Conservation (phyloP, 306 rosid genomes). For the Trifolium pratense region DNA sequence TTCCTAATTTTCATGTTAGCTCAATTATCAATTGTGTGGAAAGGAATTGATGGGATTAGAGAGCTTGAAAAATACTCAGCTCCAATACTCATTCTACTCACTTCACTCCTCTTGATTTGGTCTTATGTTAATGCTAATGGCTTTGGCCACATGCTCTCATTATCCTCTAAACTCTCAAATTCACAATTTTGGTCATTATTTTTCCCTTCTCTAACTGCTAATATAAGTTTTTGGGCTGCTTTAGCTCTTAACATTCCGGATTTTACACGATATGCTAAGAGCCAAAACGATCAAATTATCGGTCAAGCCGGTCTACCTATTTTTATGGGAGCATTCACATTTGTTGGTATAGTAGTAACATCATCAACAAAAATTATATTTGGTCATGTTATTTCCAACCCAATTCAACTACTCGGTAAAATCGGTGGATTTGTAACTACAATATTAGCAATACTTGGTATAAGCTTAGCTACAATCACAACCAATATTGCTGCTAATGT, state of each 20-base stretch:
- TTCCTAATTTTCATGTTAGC: conserved; percentile 68
- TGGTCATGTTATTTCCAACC: conserved; percentile 75
- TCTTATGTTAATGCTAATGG: conserved; percentile 77
- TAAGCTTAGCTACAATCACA: conserved; percentile 76
- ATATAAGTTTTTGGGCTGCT: conserved; percentile 89
- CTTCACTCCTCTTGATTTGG: conserved; percentile 68
- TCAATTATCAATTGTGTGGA: conserved; percentile 72
- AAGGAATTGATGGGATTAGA: conserved; percentile 84
- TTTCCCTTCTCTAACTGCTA: conserved; percentile 88
- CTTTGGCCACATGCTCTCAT: conserved; percentile 71
- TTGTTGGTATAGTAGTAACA: conserved; percentile 86
- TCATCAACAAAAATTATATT: conserved; percentile 80
- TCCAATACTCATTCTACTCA: conserved; percentile 71
- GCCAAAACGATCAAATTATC: conserved; percentile 72
- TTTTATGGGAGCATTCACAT: conserved; percentile 87
- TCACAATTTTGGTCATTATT: conserved; percentile 75
- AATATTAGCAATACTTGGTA: conserved; percentile 71
- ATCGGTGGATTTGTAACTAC: conserved; percentile 80
- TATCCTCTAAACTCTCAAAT: conserved; percentile 65
- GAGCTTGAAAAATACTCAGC: conserved; percentile 84
- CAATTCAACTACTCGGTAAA: conserved; percentile 71
- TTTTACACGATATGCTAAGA: conserved; percentile 78
- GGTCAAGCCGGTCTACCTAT: conserved; percentile 90
- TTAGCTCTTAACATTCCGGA: conserved; percentile 89
- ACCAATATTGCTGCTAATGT: conserved; percentile 94